Percentiles rank a stretch among this genome's conserved stretches.
phyloP scores from a whole-genome alignment of 2,329 filamentous ascomycete genomes.

The Paraconiothyrium sp. region DNA sequence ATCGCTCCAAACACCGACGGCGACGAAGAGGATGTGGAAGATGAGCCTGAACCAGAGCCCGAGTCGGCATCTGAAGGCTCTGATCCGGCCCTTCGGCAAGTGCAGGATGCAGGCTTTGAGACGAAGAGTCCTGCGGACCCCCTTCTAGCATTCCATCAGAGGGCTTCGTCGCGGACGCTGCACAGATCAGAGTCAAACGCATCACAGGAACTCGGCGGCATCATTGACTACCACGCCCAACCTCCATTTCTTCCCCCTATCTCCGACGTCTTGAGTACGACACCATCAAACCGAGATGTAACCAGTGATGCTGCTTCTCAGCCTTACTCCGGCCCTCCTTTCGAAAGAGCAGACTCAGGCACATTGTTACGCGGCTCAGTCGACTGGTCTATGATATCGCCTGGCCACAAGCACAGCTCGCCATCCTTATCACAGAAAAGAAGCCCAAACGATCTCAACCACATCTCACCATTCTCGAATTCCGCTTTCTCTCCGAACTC shows the following conservation, averaged over 20 bases:
- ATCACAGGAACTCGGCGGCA: constrained; percentile 20
- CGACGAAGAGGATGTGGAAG: constrained; percentile 30
- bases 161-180: constrained; percentile 18
- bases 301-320: constrained; percentile 7
- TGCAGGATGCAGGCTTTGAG: constrained; percentile 9
- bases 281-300: constrained; percentile 1
- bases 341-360: constrained; percentile 2
- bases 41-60: constrained; percentile 18
- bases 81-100: constrained; percentile 8
- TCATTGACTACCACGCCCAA: constrained; percentile 21
- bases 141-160: constrained; percentile 21
- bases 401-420: constrained; percentile 10
- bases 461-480: constrained; percentile 34
- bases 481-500: constrained; percentile 37
- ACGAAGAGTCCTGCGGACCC: constrained; percentile 14
- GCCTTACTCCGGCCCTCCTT: not conserved
- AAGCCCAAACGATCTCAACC: constrained; percentile 13
- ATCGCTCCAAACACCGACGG: constrained; percentile 39
- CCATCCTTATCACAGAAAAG: constrained; percentile 12
- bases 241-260: constrained; percentile 27
- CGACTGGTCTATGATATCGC: constrained; percentile 12
- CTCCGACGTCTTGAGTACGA: constrained; percentile 25
- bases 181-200: constrained; percentile 15
- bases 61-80: constrained; percentile 25
- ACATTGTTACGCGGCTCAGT: constrained; percentile 3